Percentiles rank a stretch among this genome's conserved stretches.
Evolutionary conservation across 441 rosid genomes (phyloP).

Genomic region (Gossypium gossypioides): DNA sequence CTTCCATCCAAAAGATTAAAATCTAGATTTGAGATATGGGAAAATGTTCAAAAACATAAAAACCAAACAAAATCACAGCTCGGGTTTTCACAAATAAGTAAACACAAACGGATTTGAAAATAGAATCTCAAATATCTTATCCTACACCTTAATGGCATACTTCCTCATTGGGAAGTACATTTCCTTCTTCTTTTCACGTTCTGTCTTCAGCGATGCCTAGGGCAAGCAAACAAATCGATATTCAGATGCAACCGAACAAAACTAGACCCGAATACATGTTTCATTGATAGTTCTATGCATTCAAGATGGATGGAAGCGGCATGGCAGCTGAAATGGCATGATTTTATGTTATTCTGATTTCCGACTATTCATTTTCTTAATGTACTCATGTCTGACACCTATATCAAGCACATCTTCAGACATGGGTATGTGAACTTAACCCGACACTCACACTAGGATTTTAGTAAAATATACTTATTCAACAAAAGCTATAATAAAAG

Average conservation of each 20-base stretch:
- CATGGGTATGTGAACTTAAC: background rate
- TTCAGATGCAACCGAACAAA: background rate
- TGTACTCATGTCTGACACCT: background rate
- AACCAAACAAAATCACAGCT: background rate
- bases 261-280: background rate
- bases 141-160: conserved; percentile 59
- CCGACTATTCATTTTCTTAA: background rate
- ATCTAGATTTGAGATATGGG: background rate
- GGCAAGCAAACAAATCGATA: background rate
- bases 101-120: background rate
- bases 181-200: conserved; percentile 58
- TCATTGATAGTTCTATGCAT: background rate
- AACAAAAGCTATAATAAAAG: background rate
- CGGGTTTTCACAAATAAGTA: conserved; percentile 6
- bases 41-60: conserved; percentile 5
- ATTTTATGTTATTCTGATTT: background rate
- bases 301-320: background rate
- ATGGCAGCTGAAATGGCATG: background rate
- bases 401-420: background rate
- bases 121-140: background rate
- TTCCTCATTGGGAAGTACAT: conserved; percentile 65
- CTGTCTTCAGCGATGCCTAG: conserved; percentile 55
- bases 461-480: background rate
- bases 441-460: background rate
- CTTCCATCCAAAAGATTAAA: conserved; percentile 5